Percentiles rank a stretch among this genome's conserved stretches.
These are phyloP conservation scores for Babesia sp. DNA, from an alignment of 169 alveolate species.

Conservation along the genomic window DNA sequence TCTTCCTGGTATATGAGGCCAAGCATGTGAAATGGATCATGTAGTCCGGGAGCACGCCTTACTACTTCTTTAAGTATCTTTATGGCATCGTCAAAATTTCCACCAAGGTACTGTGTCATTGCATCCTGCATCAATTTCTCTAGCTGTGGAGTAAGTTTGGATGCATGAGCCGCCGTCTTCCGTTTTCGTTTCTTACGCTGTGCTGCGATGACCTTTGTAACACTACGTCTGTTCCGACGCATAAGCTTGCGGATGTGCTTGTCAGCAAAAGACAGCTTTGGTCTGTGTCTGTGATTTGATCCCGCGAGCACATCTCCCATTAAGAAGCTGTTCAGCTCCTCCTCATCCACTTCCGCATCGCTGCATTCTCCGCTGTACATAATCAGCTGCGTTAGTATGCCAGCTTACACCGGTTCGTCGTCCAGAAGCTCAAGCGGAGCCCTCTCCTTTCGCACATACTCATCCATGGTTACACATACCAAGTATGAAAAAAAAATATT, in stretches of 20 bases:
- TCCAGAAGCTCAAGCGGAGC: constrained; percentile 46
- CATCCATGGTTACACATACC: neutral
- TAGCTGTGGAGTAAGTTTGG: constrained; percentile 59
- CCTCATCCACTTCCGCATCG: constrained; percentile 66
- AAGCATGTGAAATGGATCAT: constrained; percentile 87
- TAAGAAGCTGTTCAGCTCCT: constrained; percentile 62
- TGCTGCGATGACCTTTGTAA: neutral
- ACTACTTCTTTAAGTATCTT: constrained; percentile 73
- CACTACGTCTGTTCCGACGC: constrained; percentile 1
- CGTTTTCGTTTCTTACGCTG: constrained; percentile 47
- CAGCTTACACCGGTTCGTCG: constrained; percentile 49
- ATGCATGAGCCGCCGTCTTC: constrained; percentile 50
- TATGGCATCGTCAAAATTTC: constrained; percentile 58
- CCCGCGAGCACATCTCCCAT: constrained; percentile 65
- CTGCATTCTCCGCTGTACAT: constrained; percentile 58
- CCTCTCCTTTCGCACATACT: constrained; percentile 21
- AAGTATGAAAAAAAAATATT: neutral
- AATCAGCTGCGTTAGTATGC: too few species aligned
- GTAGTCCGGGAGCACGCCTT: constrained; percentile 82
- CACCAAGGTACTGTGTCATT: constrained; percentile 42
- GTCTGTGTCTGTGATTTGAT: constrained; percentile 15
- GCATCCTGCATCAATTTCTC: constrained; percentile 67
- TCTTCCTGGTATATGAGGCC: constrained; percentile 87
- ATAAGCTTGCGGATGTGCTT: constrained; percentile 25
- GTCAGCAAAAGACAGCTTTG: constrained; percentile 57